Base-by-base conservation (phyloP, 2,329 filamentous ascomycete species). In the Diplodia intermedia region DNA sequence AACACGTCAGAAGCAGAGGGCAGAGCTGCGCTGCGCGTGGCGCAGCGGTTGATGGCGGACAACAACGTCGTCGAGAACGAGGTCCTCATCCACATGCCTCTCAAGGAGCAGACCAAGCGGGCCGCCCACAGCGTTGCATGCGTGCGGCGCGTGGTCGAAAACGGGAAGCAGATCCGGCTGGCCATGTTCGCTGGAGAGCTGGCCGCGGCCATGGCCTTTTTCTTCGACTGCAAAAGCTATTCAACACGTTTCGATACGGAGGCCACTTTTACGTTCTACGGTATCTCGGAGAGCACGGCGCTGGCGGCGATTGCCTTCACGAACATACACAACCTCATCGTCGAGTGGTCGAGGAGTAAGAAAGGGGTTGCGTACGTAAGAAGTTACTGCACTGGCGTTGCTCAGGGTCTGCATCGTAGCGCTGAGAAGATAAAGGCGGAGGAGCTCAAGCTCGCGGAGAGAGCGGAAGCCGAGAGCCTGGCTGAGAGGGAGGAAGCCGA, bases 221-320 rank as follows among this genome's bases (percentile, higher is more conserved):
- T 52, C 7, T 52, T 52, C n/a, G 49, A 52, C 49, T 52, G 49
- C 49, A 52, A 52, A 20, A 14, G 1, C 12, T 52, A 52, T 7
- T 0, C 20, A 1, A 12, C 9, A 9, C 20, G 9, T 20, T 0
- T 20, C 23, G 9, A 26, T 26, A 26, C 4, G 1, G 23, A 6
- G 8, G n/a, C 2, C 2, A 14, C 12, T 18, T 26, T 52, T 5
- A 52, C 49, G 1, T 52, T 52, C 49, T 56, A 38, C 26, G 53
- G 53, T 8, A 72, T 75, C 50, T 70, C 71, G 3, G 65, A 70
- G 26, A 73, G 72, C 40, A 74, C 73, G 9, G 68, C 71, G 2
- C 68, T 67, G 8, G 72, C 73, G 29, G 72, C 71, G 7, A 65
- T 69, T 38, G 72, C 72, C 18, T 74, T 75, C 50, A 69, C 72